phyloP scores from a whole-genome alignment of 768 basidiomycete species.

The Termitomyces sp. region DNA sequence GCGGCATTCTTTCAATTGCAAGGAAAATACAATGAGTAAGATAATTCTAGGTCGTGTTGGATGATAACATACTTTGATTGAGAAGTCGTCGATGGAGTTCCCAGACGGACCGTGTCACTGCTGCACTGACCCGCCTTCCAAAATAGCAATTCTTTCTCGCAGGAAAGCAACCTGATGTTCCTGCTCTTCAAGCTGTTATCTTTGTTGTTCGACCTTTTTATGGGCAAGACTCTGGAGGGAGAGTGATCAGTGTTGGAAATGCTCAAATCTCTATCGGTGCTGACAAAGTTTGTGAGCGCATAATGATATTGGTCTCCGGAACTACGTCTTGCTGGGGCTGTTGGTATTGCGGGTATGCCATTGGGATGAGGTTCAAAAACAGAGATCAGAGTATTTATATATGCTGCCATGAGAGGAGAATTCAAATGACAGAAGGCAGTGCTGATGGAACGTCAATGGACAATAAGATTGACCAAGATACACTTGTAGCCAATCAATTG shows the following conservation, averaged over 20 bases:
- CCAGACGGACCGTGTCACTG: slow-evolving; percentile 44
- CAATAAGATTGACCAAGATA: neutral
- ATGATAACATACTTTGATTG: slow-evolving; percentile 62
- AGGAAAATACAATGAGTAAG: slow-evolving; percentile 8
- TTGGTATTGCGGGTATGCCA: slow-evolving; percentile 27
- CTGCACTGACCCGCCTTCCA: slow-evolving; percentile 62
- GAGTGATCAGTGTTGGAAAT: neutral
- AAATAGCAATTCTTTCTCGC: slow-evolving; percentile 62
- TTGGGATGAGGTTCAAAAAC: neutral
- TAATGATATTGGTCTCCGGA: slow-evolving; percentile 75
- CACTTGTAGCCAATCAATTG: no score
- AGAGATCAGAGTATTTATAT: neutral
- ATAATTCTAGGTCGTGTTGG: neutral
- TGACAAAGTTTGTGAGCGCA: slow-evolving; percentile 78
- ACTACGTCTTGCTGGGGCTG: slow-evolving; percentile 38
- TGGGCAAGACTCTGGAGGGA: slow-evolving; percentile 70
- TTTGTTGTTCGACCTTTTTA: slow-evolving; percentile 84
- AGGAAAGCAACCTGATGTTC: slow-evolving; percentile 78
- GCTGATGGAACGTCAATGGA: neutral
- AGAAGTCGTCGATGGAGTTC: slow-evolving; percentile 81
- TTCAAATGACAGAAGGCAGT: neutral
- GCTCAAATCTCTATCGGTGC: slow-evolving; percentile 20
- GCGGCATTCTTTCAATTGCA: slow-evolving; percentile 60
- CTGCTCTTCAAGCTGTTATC: slow-evolving; percentile 76
- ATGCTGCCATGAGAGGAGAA: neutral